Evolutionary conservation across 1,284 basidiomycete genomes (phyloP).

Genomic region (Pterula multifida): DNA sequence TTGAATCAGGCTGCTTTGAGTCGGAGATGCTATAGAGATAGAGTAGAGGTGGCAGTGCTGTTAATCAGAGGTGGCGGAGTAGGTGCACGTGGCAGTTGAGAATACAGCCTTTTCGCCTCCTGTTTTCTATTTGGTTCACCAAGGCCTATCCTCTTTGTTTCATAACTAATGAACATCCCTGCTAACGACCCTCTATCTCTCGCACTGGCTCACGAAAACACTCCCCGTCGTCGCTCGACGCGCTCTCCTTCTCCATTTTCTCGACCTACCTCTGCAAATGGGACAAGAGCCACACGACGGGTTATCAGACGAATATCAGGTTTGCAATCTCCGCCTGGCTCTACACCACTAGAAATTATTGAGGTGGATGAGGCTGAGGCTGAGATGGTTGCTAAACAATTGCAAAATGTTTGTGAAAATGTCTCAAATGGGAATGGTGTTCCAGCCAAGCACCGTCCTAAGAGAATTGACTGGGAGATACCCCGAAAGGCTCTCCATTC

Average conservation of each 20-base stretch:
- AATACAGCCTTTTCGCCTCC: too few species aligned
- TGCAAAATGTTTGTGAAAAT: not conserved
- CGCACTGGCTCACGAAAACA: slow-evolving; percentile 1
- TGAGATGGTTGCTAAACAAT: not conserved
- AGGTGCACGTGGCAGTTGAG: too few species aligned
- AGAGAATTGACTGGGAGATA: slow-evolving; percentile 54
- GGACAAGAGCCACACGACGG: not conserved
- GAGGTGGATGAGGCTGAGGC: not conserved
- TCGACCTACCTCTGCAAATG: not conserved
- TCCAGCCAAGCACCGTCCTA: not conserved
- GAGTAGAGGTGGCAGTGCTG: too few species aligned
- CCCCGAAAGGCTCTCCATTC: slow-evolving; percentile 87
- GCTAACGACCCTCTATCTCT: slow-evolving; percentile 3
- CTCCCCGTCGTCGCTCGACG: not conserved
- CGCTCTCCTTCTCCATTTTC: not conserved
- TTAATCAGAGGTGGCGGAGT: too few species aligned
- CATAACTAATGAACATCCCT: not conserved
- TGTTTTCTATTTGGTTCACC: not conserved
- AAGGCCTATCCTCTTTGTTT: not conserved
- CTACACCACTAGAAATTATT: not conserved
- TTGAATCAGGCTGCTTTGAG: too few species aligned
- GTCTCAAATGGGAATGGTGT: not conserved
- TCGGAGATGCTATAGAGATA: too few species aligned
- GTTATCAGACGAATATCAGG: not conserved
- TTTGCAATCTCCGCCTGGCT: not conserved